Conservation (phyloP, 768 basidiomycete species). For the Tulasnella sp. region DNA sequence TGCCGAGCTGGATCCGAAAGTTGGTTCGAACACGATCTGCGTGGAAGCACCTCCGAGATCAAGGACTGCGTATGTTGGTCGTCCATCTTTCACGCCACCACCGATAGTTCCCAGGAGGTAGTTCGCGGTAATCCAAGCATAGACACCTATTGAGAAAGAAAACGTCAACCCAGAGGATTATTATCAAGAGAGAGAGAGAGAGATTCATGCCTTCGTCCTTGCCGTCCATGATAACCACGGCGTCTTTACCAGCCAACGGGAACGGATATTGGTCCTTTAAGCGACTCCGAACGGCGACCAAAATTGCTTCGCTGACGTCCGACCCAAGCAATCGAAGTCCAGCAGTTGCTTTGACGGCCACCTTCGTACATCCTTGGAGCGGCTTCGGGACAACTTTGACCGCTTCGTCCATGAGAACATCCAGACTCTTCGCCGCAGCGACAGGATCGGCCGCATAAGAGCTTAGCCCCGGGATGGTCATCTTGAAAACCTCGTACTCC, state of each 20-base stretch:
- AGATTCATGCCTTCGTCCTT: conserved; percentile 73
- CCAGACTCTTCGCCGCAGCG: conserved; percentile 77
- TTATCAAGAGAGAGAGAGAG: neutral
- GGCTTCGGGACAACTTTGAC: conserved; percentile 70
- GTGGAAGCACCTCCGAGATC: conserved; percentile 97
- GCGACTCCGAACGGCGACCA: conserved; percentile 69
- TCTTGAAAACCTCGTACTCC: conserved; percentile 93
- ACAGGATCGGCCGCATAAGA: conserved; percentile 59
- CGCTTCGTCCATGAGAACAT: conserved; percentile 80
- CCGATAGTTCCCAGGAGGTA: conserved; percentile 81
- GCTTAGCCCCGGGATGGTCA: conserved; percentile 80
- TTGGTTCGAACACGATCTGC: conserved; percentile 95
- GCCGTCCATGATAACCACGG: conserved; percentile 91
- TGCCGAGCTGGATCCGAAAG: conserved; percentile 47
- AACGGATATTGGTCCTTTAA: conserved; percentile 71
- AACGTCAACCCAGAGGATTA: neutral
- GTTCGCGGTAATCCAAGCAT: conserved; percentile 98
- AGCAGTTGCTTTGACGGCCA: conserved; percentile 93
- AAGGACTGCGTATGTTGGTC: conserved; percentile 80
- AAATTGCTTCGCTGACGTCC: conserved; percentile 65
- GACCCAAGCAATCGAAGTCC: conserved; percentile 75
- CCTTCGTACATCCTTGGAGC: conserved; percentile 73
- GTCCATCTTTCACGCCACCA: conserved; percentile 51
- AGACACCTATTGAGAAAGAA: conserved; percentile 55
- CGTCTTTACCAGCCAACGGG: conserved; percentile 58